Conservation (phyloP, 202 grass and related monocot genomes). For the Dendrocalamus latiflorus region DNA sequence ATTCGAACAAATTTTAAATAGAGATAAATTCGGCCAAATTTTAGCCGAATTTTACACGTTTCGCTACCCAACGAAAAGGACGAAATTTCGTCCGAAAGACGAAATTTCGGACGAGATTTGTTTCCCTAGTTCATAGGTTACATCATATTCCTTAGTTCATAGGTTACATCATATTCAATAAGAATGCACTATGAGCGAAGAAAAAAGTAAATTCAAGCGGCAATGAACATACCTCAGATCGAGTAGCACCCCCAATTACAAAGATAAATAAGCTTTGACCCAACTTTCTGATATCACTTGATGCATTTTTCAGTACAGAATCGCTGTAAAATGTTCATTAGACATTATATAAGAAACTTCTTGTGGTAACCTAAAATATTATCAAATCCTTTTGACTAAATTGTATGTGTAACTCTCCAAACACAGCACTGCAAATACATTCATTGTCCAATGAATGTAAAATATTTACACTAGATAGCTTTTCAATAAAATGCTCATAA, state of each 20-base stretch:
- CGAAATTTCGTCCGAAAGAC: too few species aligned
- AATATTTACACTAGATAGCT: neutral
- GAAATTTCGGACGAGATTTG: too few species aligned
- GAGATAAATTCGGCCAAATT: too few species aligned
- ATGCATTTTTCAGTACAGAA: slow-evolving; percentile 66
- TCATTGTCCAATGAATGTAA: neutral
- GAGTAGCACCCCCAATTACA: slow-evolving; percentile 76
- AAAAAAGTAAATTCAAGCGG: neutral
- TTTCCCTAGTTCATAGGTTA: too few species aligned
- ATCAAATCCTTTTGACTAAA: neutral
- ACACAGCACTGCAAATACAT: neutral
- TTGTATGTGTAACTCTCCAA: neutral
- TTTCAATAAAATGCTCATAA: neutral
- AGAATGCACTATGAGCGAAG: too few species aligned
- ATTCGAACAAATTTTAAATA: too few species aligned
- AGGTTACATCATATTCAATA: neutral
- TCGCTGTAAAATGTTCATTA: slow-evolving; percentile 49
- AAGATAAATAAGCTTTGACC: slow-evolving; percentile 79
- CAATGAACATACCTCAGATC: slow-evolving; percentile 60
- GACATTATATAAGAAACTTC: neutral
- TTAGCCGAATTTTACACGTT: too few species aligned
- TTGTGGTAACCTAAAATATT: neutral
- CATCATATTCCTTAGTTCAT: neutral
- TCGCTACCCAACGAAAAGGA: too few species aligned
- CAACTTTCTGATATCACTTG: slow-evolving; percentile 68